Base-by-base conservation (phyloP, 306 rosid genomes). In the Fagus crenata region DNA sequence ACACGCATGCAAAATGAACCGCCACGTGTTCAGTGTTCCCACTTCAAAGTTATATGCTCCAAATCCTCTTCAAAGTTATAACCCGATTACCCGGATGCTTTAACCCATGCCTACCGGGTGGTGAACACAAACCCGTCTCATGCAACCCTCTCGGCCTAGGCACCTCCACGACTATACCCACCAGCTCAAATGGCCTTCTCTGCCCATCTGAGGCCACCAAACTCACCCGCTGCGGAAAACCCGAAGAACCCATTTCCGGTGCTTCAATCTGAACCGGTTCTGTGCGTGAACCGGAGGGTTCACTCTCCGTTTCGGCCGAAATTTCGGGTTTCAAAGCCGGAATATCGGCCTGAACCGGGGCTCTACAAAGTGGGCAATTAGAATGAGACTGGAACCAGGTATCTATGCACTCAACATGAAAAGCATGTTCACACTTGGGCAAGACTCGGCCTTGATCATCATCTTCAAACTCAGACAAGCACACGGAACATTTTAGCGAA, bases 341-440 rank as follows among this genome's bases (percentile, higher is more conserved):
- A 46, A 49, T 9, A 4, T 73, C 61, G 18, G 55, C 28, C 41
- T 51, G 76, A 59, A 85, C 82, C 51, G 75, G 74, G 13, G 76
- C 58, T 49, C 91, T 60, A 67, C 91, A 87, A 3, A 87, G 87
- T 11, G 91, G 93, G n/a, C 93, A 87, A 6, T 63, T 89, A 32
- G 91, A 84, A 74, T 80, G 88, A 15, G 89, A 80, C 4, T 17
- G 70, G 65, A 89, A 84, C 93, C 93, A 89, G 22, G 64, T 35
- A 40, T 86, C 90, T 6, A 86, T 86, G 77, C 89, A 89, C 1
- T 75, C 43, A 0, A 77, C 43, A 64, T 89, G 91, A 74, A 89
- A 89, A 9, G 75, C 65, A 72, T 89, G 93, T 46, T 59, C 73
- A 18, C 93, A 89, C 5, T 76, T 82, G 4, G 91, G 91, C 69